Evolutionary conservation across 768 basidiomycete species (phyloP).

Genomic region (Clavulina sp.): DNA sequence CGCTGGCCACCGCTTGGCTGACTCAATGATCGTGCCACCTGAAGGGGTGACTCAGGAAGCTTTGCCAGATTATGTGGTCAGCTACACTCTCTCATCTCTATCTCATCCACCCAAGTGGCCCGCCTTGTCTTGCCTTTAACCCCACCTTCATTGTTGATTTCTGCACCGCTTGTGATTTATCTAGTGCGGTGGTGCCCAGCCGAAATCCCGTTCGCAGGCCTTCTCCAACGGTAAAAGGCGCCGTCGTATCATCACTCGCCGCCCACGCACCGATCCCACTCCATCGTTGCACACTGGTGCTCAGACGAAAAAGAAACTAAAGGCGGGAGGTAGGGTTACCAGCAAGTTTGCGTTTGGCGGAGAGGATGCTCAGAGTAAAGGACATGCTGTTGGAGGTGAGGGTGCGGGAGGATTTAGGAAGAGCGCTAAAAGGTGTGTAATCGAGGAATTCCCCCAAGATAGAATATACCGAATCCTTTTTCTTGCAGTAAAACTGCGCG

Average conservation of each 20-base stretch:
- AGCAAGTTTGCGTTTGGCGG: constrained; percentile 36
- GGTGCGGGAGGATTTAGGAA: constrained; percentile 52
- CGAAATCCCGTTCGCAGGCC: constrained; percentile 20
- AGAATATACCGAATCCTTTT: background rate
- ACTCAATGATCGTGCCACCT: constrained; percentile 33
- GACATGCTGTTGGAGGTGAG: constrained; percentile 26
- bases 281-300: constrained; percentile 41
- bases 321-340: constrained; percentile 51
- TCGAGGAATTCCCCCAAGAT: background rate
- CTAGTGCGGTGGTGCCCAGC: constrained; percentile 17
- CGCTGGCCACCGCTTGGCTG: constrained; percentile 48
- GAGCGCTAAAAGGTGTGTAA: constrained; percentile 21
- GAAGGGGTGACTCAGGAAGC: background rate
- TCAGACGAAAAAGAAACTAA: constrained; percentile 50
- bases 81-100: no score
- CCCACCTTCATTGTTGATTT: background rate
- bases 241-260: constrained; percentile 33
- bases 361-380: constrained; percentile 25
- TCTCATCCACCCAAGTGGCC: no score
- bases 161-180: constrained; percentile 20
- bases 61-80: no score
- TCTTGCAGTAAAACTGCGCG: constrained; percentile 50
- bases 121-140: no score
- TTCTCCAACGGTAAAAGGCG: constrained; percentile 66
- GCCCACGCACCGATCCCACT: constrained; percentile 23